phyloP scores from a whole-genome alignment of 2,329 filamentous ascomycete genomes.

The Alternaria sp. region DNA sequence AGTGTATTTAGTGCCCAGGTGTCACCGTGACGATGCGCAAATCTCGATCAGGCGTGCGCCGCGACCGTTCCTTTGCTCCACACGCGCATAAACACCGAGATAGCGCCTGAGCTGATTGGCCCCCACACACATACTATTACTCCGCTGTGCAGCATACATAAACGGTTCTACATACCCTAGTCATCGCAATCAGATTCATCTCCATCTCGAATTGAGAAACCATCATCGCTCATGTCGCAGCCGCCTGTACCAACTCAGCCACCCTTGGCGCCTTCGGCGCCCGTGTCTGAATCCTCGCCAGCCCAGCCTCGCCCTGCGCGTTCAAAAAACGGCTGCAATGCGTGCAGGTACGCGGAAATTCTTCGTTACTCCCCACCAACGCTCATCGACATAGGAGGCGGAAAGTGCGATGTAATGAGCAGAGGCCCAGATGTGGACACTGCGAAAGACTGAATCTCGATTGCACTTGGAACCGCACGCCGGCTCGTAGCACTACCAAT shows the following conservation, averaged over 20 bases:
- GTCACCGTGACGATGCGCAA: neutral
- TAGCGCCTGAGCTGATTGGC: constrained; percentile 5
- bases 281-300: constrained; percentile 11
- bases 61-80: neutral
- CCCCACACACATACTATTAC: constrained; percentile 7
- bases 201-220: neutral
- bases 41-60: neutral
- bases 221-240: constrained; percentile 26
- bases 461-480: constrained; percentile 56
- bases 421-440: constrained; percentile 59
- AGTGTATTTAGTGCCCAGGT: neutral
- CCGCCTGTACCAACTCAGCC: constrained; percentile 16
- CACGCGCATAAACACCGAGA: neutral
- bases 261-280: constrained; percentile 19
- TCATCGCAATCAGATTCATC: neutral
- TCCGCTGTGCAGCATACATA: neutral
- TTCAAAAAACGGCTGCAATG: constrained; percentile 42
- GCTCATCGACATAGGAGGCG: constrained; percentile 49
- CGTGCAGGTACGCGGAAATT: constrained; percentile 27
- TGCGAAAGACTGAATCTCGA: constrained; percentile 61
- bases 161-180: neutral
- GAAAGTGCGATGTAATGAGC: constrained; percentile 63
- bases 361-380: neutral
- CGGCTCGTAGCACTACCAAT: constrained; percentile 19
- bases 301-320: constrained; percentile 33